Evolutionary conservation across 2,329 filamentous ascomycete genomes (phyloP), one percentile per base, ranked within the genome.

Genomic region (Penicillium sp.): DNA sequence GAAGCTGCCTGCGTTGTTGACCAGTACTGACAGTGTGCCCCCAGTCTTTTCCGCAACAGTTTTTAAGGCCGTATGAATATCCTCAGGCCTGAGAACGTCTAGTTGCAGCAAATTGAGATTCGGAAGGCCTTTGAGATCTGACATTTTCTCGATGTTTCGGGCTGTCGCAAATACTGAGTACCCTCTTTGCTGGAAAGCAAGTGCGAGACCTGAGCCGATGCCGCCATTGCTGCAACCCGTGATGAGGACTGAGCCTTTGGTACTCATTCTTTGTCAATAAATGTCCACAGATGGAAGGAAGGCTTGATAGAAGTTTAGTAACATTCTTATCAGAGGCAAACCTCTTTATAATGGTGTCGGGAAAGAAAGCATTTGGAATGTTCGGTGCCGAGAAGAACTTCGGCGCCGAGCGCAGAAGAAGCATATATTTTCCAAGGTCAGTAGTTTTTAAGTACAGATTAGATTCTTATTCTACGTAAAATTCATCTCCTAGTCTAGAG

Each of bases 1-100:
- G n/a, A 61, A 65, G 2, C 48, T 52, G 1, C 74, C 78, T 19
- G 77, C 74, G 58, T 80, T 80, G 65, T 80, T 79, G 60, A 80
- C 60, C 0, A 78, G 67, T 22, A 68, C 63, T 43, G 76, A 67
- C 7, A 79, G 65, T 2, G 50, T 68, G 11, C 75, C 75, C 3
- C 65, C 69, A 0, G 73, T 75, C 4, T 58, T 22, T 10, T 48
- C 54, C 3, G 14, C 3, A 14, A 49, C 29, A 6, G 29, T 19
- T 3, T 11, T 13, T 3, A 37, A 14, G 8, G 47, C 47, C 1
- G 33, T 13, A 4, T 35, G 11, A n/a, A 49, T 39, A 22, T 27
- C 14, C 10, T 10, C 16, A 10, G 4, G 6, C 6, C 3, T 37
- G 6, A 16, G 13, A 14, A 49, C 33, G 26, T 49, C 47, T 19